phyloP scores from a whole-genome alignment of 805 yeast species.

The Candida ponderosae region DNA sequence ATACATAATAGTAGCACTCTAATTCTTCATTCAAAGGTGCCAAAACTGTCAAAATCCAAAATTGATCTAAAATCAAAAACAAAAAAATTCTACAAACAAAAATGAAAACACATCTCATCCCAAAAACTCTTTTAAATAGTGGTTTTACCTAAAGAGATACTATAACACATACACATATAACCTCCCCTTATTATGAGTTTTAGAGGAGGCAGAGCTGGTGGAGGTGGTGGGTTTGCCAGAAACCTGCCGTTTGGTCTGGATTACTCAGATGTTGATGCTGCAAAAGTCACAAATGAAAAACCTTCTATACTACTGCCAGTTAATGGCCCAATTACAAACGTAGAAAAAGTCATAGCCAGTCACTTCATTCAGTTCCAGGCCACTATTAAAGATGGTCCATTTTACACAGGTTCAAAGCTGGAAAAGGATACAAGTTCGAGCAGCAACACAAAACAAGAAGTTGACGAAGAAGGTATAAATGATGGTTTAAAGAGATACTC shows the following conservation, averaged over 20 bases:
- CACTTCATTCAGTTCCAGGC: conserved; percentile 48
- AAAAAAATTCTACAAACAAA: no score
- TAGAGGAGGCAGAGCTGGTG: conserved; percentile 36
- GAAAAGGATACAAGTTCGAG: conserved; percentile 11
- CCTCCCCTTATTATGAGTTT: no score
- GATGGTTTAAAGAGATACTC: conserved; percentile 81
- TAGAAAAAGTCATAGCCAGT: conserved; percentile 45
- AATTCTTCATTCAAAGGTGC: no score
- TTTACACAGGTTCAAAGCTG: conserved; percentile 49
- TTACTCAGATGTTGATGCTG: conserved; percentile 46
- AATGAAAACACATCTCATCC: no score
- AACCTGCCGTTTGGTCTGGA: conserved; percentile 67
- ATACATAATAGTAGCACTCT: no score
- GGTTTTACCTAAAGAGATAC: no score
- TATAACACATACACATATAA: no score
- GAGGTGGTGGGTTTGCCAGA: conserved; percentile 29
- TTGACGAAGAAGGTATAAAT: conserved; percentile 32
- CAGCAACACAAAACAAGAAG: conserved; percentile 17
- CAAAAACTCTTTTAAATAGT: no score
- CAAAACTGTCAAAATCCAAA: no score
- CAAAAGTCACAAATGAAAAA: conserved; percentile 28
- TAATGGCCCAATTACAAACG: conserved; percentile 44
- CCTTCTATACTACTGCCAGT: conserved; percentile 48
- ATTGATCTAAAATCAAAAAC: no score
- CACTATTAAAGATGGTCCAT: conserved; percentile 56